Base-by-base conservation (phyloP, 2,329 filamentous ascomycete species). In the Pseudogymnoascus sp. region DNA sequence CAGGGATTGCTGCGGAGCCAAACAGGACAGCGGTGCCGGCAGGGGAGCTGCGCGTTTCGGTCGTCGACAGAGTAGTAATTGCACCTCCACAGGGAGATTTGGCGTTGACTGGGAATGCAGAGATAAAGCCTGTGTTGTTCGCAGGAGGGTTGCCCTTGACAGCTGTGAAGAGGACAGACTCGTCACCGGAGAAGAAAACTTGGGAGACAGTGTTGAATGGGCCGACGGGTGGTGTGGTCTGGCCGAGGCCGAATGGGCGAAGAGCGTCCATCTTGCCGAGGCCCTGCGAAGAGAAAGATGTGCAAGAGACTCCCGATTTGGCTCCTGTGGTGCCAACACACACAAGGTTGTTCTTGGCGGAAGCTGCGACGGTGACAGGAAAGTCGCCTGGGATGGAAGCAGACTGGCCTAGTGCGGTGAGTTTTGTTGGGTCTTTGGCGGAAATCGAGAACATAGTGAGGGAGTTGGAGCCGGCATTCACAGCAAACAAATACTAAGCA, bases 181-280 rank as follows among this genome's bases (percentile, higher is more conserved):
- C 78, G 61, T 88, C 83, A 0, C 71, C 71, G 0, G 81, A 83
- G 73, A 87, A 88, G 70, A 86, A 83, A 0, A 80, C 76, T 6
- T 88, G 83, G 0, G 84, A 86, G 2, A 87, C 77, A 0, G 82
- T 86, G 71, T 86, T 85, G 1, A 75, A 72, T 0, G 85, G 84
- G 0, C 84, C 85, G 0, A 75, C 71, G 0, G 86, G 84, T 0
- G 86, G 85, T 0, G 81, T 86, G 0, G 78, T 79, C 69, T 88
- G 85, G 1, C 74, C 71, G 1, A 88, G 68, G 11, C 80, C 75
- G 63, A 86, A 80, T 0, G 74, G 62, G 0, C 80, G 76, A 0
- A 81, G 75, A 16, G 28, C 28, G 1, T 55, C 49, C 8, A 55
- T 12, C 28, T 21, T 35, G 16, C 49, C 49, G 25, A 55, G 49